phyloP scores from a whole-genome alignment of 2,329 filamentous ascomycete genomes.

The Dactylella cylindrospora region DNA sequence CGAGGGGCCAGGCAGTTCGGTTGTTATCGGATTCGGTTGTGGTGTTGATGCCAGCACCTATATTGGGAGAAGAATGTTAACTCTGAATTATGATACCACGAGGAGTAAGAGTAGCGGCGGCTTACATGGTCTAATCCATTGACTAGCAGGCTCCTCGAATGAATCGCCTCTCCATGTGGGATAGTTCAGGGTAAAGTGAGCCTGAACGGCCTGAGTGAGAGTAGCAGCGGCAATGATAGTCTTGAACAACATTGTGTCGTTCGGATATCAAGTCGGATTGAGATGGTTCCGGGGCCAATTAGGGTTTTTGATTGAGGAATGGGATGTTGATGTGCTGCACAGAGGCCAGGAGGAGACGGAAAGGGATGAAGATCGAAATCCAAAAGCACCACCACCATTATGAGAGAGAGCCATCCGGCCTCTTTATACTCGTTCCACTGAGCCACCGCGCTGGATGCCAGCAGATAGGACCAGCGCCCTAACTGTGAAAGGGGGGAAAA shows the following conservation, averaged over 20 bases:
- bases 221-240: constrained; percentile 27
- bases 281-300: no score
- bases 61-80: background rate
- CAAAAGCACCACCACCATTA: no score
- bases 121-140: constrained; percentile 51
- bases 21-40: constrained; percentile 51
- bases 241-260: constrained; percentile 34
- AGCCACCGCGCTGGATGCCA: no score
- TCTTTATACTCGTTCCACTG: no score
- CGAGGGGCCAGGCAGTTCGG: constrained; percentile 57
- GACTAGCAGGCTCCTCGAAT: constrained; percentile 50
- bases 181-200: constrained; percentile 61
- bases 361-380: background rate
- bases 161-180: constrained; percentile 58
- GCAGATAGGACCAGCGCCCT: no score
- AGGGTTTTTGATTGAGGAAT: no score
- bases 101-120: background rate
- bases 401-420: no score
- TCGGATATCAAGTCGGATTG: no score
- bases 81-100: background rate
- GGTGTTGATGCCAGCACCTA: constrained; percentile 21
- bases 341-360: background rate
- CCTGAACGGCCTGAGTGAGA: constrained; percentile 48
- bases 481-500: no score
- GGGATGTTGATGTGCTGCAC: no score